Evolutionary conservation across 371 early-diverging fungal genomes (phyloP), one percentile per base, ranked within the genome.

Genomic region (Mucor indicus): DNA sequence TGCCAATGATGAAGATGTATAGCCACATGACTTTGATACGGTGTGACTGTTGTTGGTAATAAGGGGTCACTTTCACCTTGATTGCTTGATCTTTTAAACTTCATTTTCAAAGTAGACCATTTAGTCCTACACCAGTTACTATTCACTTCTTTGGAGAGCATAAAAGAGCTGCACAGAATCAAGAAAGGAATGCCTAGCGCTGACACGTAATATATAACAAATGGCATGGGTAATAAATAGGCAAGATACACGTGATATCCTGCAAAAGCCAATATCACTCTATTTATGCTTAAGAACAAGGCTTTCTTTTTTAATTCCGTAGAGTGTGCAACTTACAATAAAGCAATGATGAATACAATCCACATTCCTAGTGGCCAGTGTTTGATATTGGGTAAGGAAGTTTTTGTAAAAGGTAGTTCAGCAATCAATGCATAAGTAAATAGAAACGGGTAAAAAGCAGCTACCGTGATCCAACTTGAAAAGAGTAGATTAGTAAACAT

Each of bases 1-100:
- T 90, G 90, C 92, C 92, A 92, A 55, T 92, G 92, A 53, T 92
- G 91, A 20, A 89, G 60, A 58, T 92, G 92, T 22, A 90, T 47
- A 29, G 54, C 50, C 13, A 64, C 38, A 4, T 31, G 55, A n/a
- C 38, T 43, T 12, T 30, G 44, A 50, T 69, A 68, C 0, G 55
- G 49, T 6, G 30, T 29, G 12, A 29, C 30, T 29, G 30, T 29
- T 29, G 30, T 12, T 29, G 30, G n/a, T 33, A 13, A 13, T 33
- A 33, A 33, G 11, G 37, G n/a, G 5, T 23, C 24, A 27, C 27
- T 24, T 53, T 21, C 24, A 38, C 13, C 23, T 38, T 39, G 24
- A 8, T 30, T 42, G 17, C 33, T 15, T 30, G 13, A 13, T 9
- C 31, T 29, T 32, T 45, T 23, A 31, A 2, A 7, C 44, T 31